These are phyloP conservation scores for Tuber umbilicatum DNA, from an alignment of 495 filamentous ascomycete genomes.

Conservation along the genomic window DNA sequence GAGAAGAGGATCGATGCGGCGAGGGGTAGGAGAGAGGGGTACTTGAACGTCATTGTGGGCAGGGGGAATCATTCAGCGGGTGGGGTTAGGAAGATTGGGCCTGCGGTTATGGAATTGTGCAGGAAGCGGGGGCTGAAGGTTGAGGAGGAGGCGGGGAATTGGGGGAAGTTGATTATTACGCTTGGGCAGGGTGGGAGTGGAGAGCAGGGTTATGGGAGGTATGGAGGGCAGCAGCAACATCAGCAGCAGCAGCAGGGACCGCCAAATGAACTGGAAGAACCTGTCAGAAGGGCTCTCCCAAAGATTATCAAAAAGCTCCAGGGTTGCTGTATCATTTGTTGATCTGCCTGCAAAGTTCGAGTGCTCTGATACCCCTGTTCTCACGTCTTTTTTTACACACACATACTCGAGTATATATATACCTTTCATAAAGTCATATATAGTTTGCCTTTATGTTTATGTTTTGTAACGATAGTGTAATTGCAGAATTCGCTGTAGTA, in stretches of 20 bases:
- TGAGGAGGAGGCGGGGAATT: conserved; percentile 70
- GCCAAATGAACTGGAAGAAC: conserved; percentile 19
- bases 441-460: not conserved
- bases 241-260: conserved; percentile 28
- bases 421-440: not conserved
- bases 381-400: not conserved
- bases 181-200: conserved; percentile 7
- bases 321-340: conserved; percentile 29
- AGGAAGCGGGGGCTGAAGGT: conserved; percentile 73
- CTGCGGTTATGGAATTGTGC: conserved; percentile 79
- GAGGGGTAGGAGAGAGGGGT: conserved; percentile 60
- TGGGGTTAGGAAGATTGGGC: conserved; percentile 85
- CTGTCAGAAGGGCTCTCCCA: conserved; percentile 11
- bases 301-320: conserved; percentile 31
- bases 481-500: not conserved
- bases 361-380: not conserved
- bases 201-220: conserved; percentile 3
- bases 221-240: conserved; percentile 19
- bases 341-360: not conserved
- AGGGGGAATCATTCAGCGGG: conserved; percentile 80
- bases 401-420: not conserved
- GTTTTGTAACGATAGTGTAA: not conserved
- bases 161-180: conserved; percentile 56
- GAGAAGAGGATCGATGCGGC: conserved; percentile 74
- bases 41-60: conserved; percentile 87